Evolutionary conservation across 495 filamentous ascomycete species (phyloP).

Genomic region (Penicillium crystallinum): DNA sequence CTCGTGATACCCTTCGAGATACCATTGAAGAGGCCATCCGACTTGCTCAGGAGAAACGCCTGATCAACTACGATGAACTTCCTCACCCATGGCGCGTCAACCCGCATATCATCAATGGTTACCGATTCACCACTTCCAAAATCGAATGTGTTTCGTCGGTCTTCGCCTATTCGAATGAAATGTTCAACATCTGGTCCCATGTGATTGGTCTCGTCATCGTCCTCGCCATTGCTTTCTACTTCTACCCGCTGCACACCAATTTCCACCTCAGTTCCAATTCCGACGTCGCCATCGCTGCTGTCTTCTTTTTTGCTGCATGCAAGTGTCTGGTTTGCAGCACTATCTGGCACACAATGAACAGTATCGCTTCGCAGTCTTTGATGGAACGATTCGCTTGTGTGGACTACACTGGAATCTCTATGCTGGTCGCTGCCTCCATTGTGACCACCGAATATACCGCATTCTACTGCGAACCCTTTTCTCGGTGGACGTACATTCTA

Average conservation of each 20-base stretch:
- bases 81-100: conserved; percentile 93
- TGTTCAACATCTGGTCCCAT: conserved; percentile 98
- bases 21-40: conserved; percentile 74
- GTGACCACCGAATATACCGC: conserved; percentile 98
- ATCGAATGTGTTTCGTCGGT: conserved; percentile 78
- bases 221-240: conserved; percentile 88
- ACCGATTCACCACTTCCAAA: conserved; percentile 88
- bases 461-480: conserved; percentile 92
- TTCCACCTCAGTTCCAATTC: conserved; percentile 80
- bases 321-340: conserved; percentile 94
- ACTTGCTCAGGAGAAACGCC: conserved; percentile 71
- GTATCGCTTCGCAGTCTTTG: conserved; percentile 79
- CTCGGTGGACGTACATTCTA: conserved; percentile 81
- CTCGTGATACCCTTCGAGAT: conserved; percentile 70
- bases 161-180: conserved; percentile 82
- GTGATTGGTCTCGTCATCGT: conserved; percentile 81
- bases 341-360: conserved; percentile 98
- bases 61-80: conserved; percentile 85
- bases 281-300: conserved; percentile 81
- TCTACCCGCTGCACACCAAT: conserved; percentile 82
- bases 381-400: conserved; percentile 97
- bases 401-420: conserved; percentile 96
- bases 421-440: conserved; percentile 93
- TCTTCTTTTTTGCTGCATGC: conserved; percentile 96
- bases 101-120: conserved; percentile 83